Evolutionary conservation across 192 early-diverging fungal species (phyloP).

Genomic region (Mycoemilia scoparia): DNA sequence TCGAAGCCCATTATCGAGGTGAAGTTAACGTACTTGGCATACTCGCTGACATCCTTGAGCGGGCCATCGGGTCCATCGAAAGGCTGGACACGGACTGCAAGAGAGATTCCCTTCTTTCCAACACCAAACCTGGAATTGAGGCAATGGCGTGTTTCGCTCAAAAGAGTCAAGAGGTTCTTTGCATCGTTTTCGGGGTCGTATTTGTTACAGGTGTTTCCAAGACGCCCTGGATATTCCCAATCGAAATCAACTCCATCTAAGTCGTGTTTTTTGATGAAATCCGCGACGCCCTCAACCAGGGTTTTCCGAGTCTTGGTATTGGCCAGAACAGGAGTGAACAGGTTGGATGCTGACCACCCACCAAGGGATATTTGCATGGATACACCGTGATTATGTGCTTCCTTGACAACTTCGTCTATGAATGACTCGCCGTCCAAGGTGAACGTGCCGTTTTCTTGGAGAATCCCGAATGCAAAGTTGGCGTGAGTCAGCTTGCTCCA

Average conservation of each 20-base stretch:
- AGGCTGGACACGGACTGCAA: slow-evolving; percentile 41
- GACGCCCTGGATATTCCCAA: slow-evolving; percentile 44
- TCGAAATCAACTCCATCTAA: slow-evolving; percentile 48
- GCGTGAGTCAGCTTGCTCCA: slow-evolving; percentile 36
- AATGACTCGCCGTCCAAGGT: slow-evolving; percentile 8
- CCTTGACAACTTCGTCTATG: slow-evolving; percentile 4
- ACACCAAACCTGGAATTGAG: slow-evolving; percentile 25
- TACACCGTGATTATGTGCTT: slow-evolving; percentile 9
- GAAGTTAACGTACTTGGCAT: slow-evolving; percentile 38
- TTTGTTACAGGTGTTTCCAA: slow-evolving; percentile 37
- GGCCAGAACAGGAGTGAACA: slow-evolving; percentile 34
- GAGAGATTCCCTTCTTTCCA: slow-evolving; percentile 30
- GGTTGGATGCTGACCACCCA: slow-evolving; percentile 51
- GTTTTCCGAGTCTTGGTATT: slow-evolving; percentile 8
- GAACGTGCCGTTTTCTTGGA: slow-evolving; percentile 12
- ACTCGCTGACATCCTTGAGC: slow-evolving; percentile 34
- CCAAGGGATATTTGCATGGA: slow-evolving; percentile 48
- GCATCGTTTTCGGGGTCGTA: slow-evolving; percentile 36
- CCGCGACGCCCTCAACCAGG: slow-evolving; percentile 18
- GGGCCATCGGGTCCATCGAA: slow-evolving; percentile 34
- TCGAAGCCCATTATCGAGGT: slow-evolving; percentile 57
- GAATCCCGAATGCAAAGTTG: slow-evolving; percentile 38
- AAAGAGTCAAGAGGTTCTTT: slow-evolving; percentile 36
- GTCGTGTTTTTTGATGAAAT: slow-evolving; percentile 16
- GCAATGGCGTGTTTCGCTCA: slow-evolving; percentile 34